A percentile compares a stretch with the other conserved stretches of the same genome.
These are phyloP conservation scores for Acer yangbiense DNA, from an alignment of 345 rosid genomes.

Conservation along the genomic window DNA sequence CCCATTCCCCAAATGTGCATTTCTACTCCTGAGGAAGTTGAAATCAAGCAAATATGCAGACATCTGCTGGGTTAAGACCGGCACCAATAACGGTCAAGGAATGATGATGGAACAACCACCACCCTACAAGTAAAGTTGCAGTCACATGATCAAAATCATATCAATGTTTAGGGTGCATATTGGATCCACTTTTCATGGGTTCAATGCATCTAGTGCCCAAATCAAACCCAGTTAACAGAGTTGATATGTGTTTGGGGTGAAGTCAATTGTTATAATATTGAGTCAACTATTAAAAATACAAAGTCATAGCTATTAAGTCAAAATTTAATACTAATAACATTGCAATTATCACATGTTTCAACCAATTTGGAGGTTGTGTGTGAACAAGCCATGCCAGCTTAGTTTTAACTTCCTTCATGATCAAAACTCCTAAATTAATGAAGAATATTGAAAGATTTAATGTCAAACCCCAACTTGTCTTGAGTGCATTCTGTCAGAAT, in stretches of 20 bases:
- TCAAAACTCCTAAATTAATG: no score
- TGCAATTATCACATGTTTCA: no score
- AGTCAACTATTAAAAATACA: background rate
- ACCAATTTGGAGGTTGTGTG: background rate
- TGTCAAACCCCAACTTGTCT: no score
- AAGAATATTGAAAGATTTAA: no score
- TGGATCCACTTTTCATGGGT: constrained; percentile 1
- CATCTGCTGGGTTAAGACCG: constrained; percentile 21
- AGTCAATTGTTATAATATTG: background rate
- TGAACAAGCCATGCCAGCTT: background rate
- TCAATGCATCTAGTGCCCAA: background rate
- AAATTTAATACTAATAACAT: no score
- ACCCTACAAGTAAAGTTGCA: background rate
- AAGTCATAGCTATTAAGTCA: no score
- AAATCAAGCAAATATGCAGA: constrained; percentile 25
- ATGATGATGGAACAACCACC: background rate
- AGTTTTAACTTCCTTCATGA: no score
- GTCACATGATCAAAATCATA: background rate
- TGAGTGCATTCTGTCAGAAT: no score
- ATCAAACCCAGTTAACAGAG: no score
- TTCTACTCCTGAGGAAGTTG: constrained; percentile 10
- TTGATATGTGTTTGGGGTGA: constrained; percentile 24
- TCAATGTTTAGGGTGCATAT: background rate
- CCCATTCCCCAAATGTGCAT: no score
- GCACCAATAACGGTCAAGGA: background rate